Percentiles rank a stretch among this genome's conserved stretches.
phyloP scores from a whole-genome alignment of 1,139 yeast genomes.

The Candida tropicalis region DNA sequence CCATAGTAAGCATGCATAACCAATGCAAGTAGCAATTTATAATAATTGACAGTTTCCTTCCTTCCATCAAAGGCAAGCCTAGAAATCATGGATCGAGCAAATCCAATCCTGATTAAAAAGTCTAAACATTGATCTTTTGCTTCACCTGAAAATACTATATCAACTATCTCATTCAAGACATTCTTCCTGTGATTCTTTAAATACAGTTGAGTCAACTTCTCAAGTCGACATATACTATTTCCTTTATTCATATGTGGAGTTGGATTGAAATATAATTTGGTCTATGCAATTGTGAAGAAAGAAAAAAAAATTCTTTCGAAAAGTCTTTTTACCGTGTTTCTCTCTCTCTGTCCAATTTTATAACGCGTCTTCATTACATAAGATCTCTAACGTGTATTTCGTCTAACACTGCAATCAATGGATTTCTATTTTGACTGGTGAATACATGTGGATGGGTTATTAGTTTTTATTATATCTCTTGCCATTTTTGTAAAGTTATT shows the following conservation, averaged over 20 bases:
- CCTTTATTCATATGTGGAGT: not conserved
- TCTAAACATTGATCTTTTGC: conserved; percentile 3
- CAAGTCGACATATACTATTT: conserved; percentile 1
- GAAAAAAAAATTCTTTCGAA: too few species aligned
- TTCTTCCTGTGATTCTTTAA: not conserved
- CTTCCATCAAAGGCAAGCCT: not conserved
- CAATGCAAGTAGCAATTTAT: conserved; percentile 2
- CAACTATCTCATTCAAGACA: conserved; percentile 6
- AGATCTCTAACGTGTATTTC: too few species aligned
- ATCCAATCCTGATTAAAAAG: not conserved
- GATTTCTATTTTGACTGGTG: too few species aligned
- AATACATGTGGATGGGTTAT: too few species aligned
- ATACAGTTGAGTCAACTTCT: not conserved
- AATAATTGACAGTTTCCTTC: conserved; percentile 5
- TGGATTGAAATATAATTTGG: too few species aligned
- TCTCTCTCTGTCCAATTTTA: too few species aligned
- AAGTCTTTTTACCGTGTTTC: too few species aligned
- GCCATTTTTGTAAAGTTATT: too few species aligned
- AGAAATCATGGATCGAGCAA: conserved; percentile 7
- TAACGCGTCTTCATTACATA: too few species aligned
- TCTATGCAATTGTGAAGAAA: too few species aligned
- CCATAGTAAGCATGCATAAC: not conserved
- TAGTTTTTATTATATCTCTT: too few species aligned
- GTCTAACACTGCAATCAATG: too few species aligned
- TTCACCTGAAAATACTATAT: conserved; percentile 6